Evolutionary conservation across 1,139 yeast genomes (phyloP).

Genomic region (Zygosaccharomyces sapae): DNA sequence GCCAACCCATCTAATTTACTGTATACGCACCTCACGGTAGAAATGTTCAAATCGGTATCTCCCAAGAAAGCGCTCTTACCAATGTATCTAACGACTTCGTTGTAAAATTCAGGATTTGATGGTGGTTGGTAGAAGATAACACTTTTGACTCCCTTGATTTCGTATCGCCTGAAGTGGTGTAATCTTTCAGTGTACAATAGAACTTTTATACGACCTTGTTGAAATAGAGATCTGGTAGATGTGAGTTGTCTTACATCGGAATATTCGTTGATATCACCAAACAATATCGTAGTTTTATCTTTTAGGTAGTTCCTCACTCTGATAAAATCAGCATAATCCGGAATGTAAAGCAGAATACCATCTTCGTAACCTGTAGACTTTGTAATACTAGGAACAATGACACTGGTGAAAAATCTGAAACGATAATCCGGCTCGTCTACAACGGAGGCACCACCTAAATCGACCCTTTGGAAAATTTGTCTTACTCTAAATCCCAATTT

Average conservation of each 20-base stretch:
- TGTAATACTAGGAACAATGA: constrained; percentile 64
- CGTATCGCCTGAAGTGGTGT: constrained; percentile 85
- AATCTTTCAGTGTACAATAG: constrained; percentile 86
- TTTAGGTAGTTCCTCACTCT: constrained; percentile 70
- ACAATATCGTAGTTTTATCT: constrained; percentile 51
- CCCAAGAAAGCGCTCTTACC: constrained; percentile 43
- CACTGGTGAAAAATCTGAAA: constrained; percentile 73
- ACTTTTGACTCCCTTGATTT: constrained; percentile 79
- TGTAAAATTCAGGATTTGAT: constrained; percentile 75
- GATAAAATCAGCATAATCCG: constrained; percentile 82
- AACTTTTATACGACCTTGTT: constrained; percentile 60
- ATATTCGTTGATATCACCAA: constrained; percentile 78
- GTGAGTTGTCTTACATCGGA: constrained; percentile 65
- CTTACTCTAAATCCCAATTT: constrained; percentile 53
- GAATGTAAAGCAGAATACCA: constrained; percentile 77
- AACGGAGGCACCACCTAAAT: constrained; percentile 46
- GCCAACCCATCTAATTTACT: constrained; percentile 79
- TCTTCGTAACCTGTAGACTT: constrained; percentile 51
- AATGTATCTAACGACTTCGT: constrained; percentile 58
- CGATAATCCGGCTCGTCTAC: constrained; percentile 71
- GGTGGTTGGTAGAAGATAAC: constrained; percentile 82
- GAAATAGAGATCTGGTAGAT: constrained; percentile 65
- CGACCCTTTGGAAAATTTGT: constrained; percentile 72
- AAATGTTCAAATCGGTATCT: constrained; percentile 55
- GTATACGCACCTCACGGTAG: constrained; percentile 62